Base-by-base conservation (phyloP, 2,329 filamentous ascomycete species). In the Microsporum ferrugineum region DNA sequence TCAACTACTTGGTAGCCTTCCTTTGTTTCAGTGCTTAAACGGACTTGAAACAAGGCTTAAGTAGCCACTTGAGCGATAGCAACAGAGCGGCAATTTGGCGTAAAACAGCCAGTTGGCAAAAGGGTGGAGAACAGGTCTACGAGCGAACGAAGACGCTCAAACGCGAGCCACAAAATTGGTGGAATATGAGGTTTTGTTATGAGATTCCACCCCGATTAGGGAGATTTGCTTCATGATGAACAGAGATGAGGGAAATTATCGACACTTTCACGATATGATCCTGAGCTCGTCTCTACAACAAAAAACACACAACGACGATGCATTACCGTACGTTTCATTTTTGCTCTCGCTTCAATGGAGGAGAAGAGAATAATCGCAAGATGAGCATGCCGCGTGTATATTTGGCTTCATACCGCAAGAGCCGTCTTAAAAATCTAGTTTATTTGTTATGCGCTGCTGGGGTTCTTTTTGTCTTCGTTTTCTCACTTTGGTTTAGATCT, bases 401-500 rank as follows among this genome's bases (percentile, higher is more conserved):
- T 12, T 14, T 29, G 7, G 23, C 45, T 23, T 4, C 45, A 51
- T 3, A 3, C 27, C 45, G 45, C 45, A 51, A 33, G 23, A 23
- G 45, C 10, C 45, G 45, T 7, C 12, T 51, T 14, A 51, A 14
- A 51, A 51, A 33, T 29, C 8, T n/a, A 17, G 17, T 51, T 12
- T 51, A 3, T 51, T 31, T 51, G 31, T 47, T 17, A 51, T 51
- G 45, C 45, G 14, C 14, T 12, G 45, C 23, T 3, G 45, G 27
- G 8, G 33, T 63, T 34, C 10, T 63, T 27, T 53, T 53, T 14
- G 38, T 49, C 14, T 8, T 49, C 34, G 57, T 66, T n/a, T 63
- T 61, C 33, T 34, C 45, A 4, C 56, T 66, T 17, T 67, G 66
- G 66, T 66, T 60, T 62, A 65, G 70, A 65, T 23, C 17, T 23